Evolutionary conservation across 2,329 filamentous ascomycete genomes (phyloP), one percentile per base, ranked within the genome.

Genomic region (Fusarium praegraminearum): DNA sequence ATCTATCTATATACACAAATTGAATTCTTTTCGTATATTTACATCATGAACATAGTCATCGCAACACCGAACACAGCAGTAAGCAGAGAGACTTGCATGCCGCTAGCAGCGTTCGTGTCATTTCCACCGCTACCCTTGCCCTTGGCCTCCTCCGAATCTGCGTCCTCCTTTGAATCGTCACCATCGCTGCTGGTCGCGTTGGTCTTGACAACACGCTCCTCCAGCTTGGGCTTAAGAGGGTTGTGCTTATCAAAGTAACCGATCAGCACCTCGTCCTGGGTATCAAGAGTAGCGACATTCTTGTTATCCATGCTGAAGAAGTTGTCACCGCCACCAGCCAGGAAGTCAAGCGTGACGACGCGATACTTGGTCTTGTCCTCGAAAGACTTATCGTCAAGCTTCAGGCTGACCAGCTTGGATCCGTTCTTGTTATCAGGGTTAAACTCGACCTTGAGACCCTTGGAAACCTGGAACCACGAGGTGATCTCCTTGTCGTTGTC

Each of bases 281-380:
- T 83, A 28, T 87, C 85, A 4, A 88, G 79, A 8, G 79, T 80
- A 32, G 82, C 77, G 45, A 84, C 84, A 54, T 79, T 77, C 28
- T 65, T 74, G 10, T 72, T 75, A 2, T 60, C 54, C 1, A 70
- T 43, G n/a, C 76, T 70, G 24, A 89, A 83, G 73, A 90, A 86
- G 73, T 89, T 90, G 71, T 91, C 89, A 16, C 89, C 89, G 3
- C 87, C 88, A 4, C 83, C 83, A 2, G 88, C 87, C 1, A 91
- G 69, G 69, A 90, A 91, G 71, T 91, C 89, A 2, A 90, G 79
- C 0, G 89, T 91, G 18, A 89, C 86, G 22, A 91, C 76, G 13
- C 81, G 83, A 76, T 91, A 91, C 30, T 83, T 78, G 13, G 61
- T 46, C 8, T 76, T 76, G 13, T 81, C 77, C 35, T 86, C 83